Percentiles rank a stretch among this genome's conserved stretches.
phyloP scores from a whole-genome alignment of 176 grass and related monocot species.

The Lolium multiflorum region DNA sequence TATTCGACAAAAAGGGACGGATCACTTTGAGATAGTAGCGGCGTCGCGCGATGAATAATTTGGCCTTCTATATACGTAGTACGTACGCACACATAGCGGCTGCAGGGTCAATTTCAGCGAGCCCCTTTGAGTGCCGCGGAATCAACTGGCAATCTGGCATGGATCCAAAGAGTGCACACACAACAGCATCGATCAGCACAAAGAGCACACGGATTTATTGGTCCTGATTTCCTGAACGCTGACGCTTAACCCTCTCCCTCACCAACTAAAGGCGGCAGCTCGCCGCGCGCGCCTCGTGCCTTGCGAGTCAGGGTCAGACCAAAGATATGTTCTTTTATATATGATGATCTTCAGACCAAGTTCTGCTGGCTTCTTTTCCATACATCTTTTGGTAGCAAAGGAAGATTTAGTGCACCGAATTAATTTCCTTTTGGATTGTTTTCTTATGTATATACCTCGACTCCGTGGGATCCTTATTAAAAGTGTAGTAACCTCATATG shows the following conservation, averaged over 20 bases:
- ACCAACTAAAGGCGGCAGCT: constrained; percentile 25
- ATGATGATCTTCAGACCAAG: neutral
- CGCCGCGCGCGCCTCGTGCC: neutral
- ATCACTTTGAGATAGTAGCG: too few relatives aligned
- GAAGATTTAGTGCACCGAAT: too few relatives aligned
- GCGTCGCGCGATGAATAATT: too few relatives aligned
- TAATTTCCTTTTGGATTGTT: too few relatives aligned
- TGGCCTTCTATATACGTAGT: too few relatives aligned
- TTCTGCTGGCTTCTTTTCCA: neutral
- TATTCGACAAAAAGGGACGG: too few relatives aligned
- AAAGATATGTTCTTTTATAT: neutral
- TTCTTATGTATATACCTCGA: too few relatives aligned
- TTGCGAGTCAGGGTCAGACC: neutral
- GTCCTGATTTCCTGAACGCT: neutral
- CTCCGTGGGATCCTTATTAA: too few relatives aligned
- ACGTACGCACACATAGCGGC: too few relatives aligned
- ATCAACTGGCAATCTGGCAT: constrained; percentile 51
- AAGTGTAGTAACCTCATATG: too few relatives aligned
- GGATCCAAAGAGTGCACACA: constrained; percentile 11
- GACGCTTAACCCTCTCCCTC: constrained; percentile 23
- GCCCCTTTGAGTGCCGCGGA: constrained; percentile 58
- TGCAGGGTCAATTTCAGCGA: constrained; percentile 42
- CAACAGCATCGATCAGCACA: neutral
- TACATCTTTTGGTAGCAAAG: too few relatives aligned
- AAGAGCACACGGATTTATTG: neutral